Conservation (phyloP, 805 yeast species). For the Ogataea methanolica region DNA sequence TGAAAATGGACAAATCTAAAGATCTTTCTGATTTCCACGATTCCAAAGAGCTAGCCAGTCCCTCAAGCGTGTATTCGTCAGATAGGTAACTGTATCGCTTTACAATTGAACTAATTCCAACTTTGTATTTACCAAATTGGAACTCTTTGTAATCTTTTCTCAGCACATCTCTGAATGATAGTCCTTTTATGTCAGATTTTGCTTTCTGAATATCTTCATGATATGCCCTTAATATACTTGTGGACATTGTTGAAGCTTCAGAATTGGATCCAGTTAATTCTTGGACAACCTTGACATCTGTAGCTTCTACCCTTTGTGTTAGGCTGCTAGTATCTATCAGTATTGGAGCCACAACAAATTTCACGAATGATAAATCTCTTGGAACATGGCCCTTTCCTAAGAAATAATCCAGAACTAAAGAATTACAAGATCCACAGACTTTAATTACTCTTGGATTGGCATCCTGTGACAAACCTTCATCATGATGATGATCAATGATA, state of each 20-base stretch:
- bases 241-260: slow-evolving; percentile 6
- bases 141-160: slow-evolving; percentile 84
- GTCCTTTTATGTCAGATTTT: slow-evolving; percentile 60
- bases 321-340: slow-evolving; percentile 73
- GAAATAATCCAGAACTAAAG: slow-evolving; percentile 58
- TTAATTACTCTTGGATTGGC: slow-evolving; percentile 60
- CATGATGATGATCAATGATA: slow-evolving; percentile 87
- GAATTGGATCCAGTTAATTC: slow-evolving; percentile 27
- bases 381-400: slow-evolving; percentile 11
- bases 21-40: slow-evolving; percentile 26
- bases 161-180: slow-evolving; percentile 57
- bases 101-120: slow-evolving; percentile 79
- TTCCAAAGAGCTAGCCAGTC: slow-evolving; percentile 16
- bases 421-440: slow-evolving; percentile 73
- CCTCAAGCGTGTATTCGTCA: slow-evolving; percentile 17
- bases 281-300: slow-evolving; percentile 46
- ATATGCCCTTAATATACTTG: slow-evolving; percentile 8
- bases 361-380: slow-evolving; percentile 23
- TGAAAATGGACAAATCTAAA: slow-evolving; percentile 39
- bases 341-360: slow-evolving; percentile 57
- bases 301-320: slow-evolving; percentile 54
- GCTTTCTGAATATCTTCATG: slow-evolving; percentile 37
- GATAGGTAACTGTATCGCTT: slow-evolving; percentile 55
- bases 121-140: slow-evolving; percentile 30
- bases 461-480: slow-evolving; percentile 45